Evolutionary conservation across 1,284 basidiomycete genomes (phyloP), one percentile per base, ranked within the genome.

Genomic region (Pterulicium gracile): DNA sequence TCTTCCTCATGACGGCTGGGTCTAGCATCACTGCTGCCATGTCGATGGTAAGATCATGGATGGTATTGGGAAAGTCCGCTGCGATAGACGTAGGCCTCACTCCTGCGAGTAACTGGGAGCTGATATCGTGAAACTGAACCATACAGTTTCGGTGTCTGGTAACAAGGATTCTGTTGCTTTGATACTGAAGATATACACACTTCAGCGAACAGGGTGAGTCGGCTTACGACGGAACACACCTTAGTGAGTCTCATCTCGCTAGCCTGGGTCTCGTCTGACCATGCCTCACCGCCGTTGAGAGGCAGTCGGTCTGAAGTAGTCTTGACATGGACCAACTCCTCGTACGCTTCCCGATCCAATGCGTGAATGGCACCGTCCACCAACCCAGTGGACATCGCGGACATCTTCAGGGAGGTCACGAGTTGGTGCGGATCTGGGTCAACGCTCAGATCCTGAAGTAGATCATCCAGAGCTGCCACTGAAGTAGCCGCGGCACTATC

Each of bases 91-190:
- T 50, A 51, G 69, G 49, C 49, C 64, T 52, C 51, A 70, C 55
- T 60, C 68, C 69, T 23, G 79, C 57, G 12, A 87, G 67, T 2
- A 88, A 64, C 48, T 86, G 83, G 0, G 79, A 68, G 46, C 81
- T 88, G 35, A 80, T 61, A 57, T 89, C 85, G 49, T 73, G 72
- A 55, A 88, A 81, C 44, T 70, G 73, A 18, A 92, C 62, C 1
- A 72, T 75, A n/a, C 77, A 63, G 56, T 90, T 79, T 1, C 66
- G 63, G 54, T 88, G 79, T 46, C 68, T 69, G 0, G 83, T 83
- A 1, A 83, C 62, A n/a, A 89, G 61, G 17, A 91, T 61, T 15
- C 86, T 77, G 54, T 75, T 77, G 7, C 73, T 72, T 56, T 89
- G 82, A 55, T 72, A 73, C 78, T 80, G 49, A 5, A 15, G 27